Evolutionary conservation across 2,329 filamentous ascomycete species (phyloP), one percentile per base, ranked within the genome.

Genomic region (Fusarium pseudoanthophilum): DNA sequence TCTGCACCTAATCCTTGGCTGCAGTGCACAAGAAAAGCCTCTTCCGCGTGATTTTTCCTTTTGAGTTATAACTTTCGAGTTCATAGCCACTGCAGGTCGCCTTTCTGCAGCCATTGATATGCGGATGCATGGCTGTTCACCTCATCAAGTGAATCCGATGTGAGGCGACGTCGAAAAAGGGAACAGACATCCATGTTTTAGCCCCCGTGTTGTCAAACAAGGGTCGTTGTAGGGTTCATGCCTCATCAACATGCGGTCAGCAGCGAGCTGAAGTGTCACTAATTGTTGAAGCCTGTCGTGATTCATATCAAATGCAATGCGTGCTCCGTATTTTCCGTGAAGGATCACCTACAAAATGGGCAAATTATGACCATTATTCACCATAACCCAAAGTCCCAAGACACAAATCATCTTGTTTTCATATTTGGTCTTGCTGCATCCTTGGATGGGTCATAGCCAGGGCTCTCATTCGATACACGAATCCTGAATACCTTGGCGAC

Each of bases 191-290:
- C 64, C 64, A 68, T 63, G 64, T 55, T 62, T 62, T 53, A 37
- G 30, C 32, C 39, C 60, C 46, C 53, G 43, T 39, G 59, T 53
- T 51, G 32, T 59, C 46, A 61, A 52, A 30, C 72, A 61, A 74
- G 72, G 72, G 43, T 62, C 28, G n/a, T 56, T 42, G 40, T 53
- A 58, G n/a, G 64, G 48, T 63, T 74, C 60, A 72, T 62, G 71
- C 68, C 56, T 60, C 53, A 56, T 52, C 67, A 73, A 69, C 37
- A 72, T 74, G 60, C 72, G 62, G 72, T 74, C 72, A 74, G 53
- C 65, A 62, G 13, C 32, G 34, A 68, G 65, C 59, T 74, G 60
- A 74, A 65, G 26, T 37, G 46, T 49, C 39, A 59, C 28, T 60
- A 43, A 45, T 26, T 21, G 20, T 30, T 52, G 30, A 52, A 69